These are phyloP conservation scores for Filobasidium wieringae DNA, from an alignment of 768 basidiomycete species.

Conservation along the genomic window DNA sequence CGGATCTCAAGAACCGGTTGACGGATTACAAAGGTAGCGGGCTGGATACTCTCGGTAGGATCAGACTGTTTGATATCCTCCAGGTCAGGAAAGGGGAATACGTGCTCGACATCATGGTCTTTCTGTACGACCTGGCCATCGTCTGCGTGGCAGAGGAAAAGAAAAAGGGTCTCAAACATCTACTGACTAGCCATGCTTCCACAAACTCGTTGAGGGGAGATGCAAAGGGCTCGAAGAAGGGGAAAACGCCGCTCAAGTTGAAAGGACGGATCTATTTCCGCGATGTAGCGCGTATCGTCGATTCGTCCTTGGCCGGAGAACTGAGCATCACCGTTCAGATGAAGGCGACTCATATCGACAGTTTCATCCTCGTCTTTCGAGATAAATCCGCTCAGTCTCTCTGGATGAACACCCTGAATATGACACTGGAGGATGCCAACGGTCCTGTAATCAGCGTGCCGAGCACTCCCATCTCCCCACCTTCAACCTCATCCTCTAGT, in stretches of 20 bases:
- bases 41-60: slow-evolving; percentile 61
- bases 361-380: slow-evolving; percentile 91
- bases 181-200: slow-evolving; percentile 46
- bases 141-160: slow-evolving; percentile 97
- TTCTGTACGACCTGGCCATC: slow-evolving; percentile 93
- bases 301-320: slow-evolving; percentile 57
- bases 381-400: slow-evolving; percentile 77
- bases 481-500: neutral
- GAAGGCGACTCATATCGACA: slow-evolving; percentile 86
- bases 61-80: slow-evolving; percentile 85
- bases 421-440: slow-evolving; percentile 47
- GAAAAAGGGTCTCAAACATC: slow-evolving; percentile 64
- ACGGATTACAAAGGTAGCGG: slow-evolving; percentile 95
- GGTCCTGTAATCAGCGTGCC: slow-evolving; percentile 1
- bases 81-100: slow-evolving; percentile 78
- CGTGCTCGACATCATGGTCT: slow-evolving; percentile 87
- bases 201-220: slow-evolving; percentile 10
- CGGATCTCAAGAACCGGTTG: slow-evolving; percentile 78
- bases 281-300: slow-evolving; percentile 80
- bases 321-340: slow-evolving; percentile 93
- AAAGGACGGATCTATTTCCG: slow-evolving; percentile 93
- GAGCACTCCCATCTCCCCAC: slow-evolving; percentile 7
- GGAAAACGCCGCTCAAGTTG: slow-evolving; percentile 61
- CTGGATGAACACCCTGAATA: slow-evolving; percentile 74
- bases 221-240: slow-evolving; percentile 5